Percentiles rank a stretch among this genome's conserved stretches.
phyloP scores from a whole-genome alignment of 2,329 filamentous ascomycete genomes.

The Diaporthe sp. region DNA sequence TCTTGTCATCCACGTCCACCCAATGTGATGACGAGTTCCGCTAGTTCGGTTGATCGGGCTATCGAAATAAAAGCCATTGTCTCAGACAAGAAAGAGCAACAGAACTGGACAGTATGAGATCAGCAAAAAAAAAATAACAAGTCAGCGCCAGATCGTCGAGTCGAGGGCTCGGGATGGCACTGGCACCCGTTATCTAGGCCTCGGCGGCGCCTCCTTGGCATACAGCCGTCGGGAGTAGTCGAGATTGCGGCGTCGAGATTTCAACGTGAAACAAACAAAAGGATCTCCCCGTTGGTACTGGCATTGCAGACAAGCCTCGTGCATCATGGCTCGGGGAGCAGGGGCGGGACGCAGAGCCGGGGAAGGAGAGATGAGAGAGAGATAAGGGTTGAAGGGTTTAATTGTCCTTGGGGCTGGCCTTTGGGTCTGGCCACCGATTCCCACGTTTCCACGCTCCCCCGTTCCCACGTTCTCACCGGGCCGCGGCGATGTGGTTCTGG shows the following conservation, averaged over 20 bases:
- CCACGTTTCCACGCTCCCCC: neutral
- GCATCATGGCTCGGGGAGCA: conserved; percentile 4
- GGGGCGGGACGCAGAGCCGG: neutral
- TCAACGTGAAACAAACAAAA: conserved; percentile 9
- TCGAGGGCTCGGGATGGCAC: neutral
- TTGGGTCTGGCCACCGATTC: neutral
- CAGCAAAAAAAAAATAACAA: neutral
- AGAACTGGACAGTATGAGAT: neutral
- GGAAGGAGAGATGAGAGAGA: conserved; percentile 10
- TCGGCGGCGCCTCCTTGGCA: conserved; percentile 6
- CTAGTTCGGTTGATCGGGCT: conserved; percentile 11
- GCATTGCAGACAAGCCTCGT: neutral
- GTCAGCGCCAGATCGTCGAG: conserved; percentile 1
- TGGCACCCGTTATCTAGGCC: conserved; percentile 6
- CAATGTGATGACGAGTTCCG: conserved; percentile 1
- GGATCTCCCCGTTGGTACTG: conserved; percentile 9
- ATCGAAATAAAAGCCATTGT: conserved; percentile 20
- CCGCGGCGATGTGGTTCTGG: conserved; percentile 11
- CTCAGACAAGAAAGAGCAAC: conserved; percentile 9
- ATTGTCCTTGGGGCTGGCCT: conserved; percentile 3
- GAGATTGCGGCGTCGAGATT: conserved; percentile 8
- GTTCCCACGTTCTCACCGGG: conserved; percentile 6
- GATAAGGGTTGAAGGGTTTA: conserved; percentile 22
- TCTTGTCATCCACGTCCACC: neutral
- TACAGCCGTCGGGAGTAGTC: conserved; percentile 1